Conservation (phyloP, 441 rosid species). For the Bocquillonia castaneifolia region DNA sequence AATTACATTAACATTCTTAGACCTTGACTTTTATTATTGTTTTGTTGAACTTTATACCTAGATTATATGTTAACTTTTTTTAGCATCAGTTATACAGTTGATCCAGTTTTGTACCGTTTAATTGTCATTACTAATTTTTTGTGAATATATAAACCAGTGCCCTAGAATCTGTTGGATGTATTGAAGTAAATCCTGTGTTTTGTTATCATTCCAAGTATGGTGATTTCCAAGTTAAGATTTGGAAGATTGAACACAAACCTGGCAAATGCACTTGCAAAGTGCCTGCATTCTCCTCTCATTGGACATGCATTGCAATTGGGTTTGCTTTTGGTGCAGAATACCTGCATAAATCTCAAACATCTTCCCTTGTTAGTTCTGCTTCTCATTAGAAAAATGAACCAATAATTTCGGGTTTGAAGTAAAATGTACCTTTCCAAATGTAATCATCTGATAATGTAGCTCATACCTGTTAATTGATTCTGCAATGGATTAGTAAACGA, state of each 20-base stretch:
- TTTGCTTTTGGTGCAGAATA: slow-evolving; percentile 84
- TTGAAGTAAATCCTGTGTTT: slow-evolving; percentile 5
- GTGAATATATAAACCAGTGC: not conserved
- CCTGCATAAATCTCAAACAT: slow-evolving; percentile 47
- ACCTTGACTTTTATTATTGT: no score
- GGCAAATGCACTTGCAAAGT: slow-evolving; percentile 97
- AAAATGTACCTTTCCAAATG: slow-evolving; percentile 78
- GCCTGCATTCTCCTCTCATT: slow-evolving; percentile 96
- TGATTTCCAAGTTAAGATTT: not conserved
- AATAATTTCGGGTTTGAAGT: slow-evolving; percentile 15
- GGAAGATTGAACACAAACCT: slow-evolving; percentile 47
- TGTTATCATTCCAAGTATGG: not conserved
- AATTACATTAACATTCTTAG: not conserved
- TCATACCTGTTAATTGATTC: slow-evolving; percentile 62
- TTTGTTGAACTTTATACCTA: no score
- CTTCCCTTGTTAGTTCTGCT: slow-evolving; percentile 11
- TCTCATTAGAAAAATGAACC: slow-evolving; percentile 6
- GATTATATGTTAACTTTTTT: not conserved
- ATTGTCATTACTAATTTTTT: not conserved
- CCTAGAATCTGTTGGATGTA: slow-evolving; percentile 8
- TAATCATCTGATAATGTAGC: slow-evolving; percentile 91
- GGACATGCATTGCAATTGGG: slow-evolving; percentile 99
- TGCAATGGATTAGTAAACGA: slow-evolving; percentile 25
- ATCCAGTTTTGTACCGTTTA: not conserved
- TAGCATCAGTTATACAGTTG: not conserved